These are phyloP conservation scores for Amborella trichopoda DNA, from an alignment of 164 flowering plant genomes.

Conservation along the genomic window DNA sequence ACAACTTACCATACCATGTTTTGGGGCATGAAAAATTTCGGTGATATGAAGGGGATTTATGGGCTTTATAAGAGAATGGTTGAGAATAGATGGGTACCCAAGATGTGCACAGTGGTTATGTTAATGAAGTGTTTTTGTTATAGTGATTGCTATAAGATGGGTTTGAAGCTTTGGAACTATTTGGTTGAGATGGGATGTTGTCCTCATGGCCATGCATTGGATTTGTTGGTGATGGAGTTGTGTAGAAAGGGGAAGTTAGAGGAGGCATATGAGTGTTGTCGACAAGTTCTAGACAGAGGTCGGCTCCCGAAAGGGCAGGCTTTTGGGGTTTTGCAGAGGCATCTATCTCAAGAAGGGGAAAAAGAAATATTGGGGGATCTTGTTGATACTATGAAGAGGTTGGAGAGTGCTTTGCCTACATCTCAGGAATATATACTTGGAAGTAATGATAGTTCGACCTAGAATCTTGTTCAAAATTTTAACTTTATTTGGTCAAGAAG, in stretches of 20 bases:
- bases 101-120: conserved; percentile 63
- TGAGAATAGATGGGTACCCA: conserved; percentile 43
- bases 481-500: no score
- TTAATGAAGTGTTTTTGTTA: conserved; percentile 64
- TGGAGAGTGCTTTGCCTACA: conserved; percentile 26
- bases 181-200: conserved; percentile 56
- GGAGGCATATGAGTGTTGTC: conserved; percentile 52
- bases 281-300: conserved; percentile 57
- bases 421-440: conserved; percentile 23
- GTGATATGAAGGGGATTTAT: conserved; percentile 29
- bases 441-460: no score
- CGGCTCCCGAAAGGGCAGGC: conserved; percentile 31
- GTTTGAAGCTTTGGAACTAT: conserved; percentile 56
- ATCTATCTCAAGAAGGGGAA: conserved; percentile 21
- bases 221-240: conserved; percentile 51
- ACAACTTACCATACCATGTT: conserved; percentile 63
- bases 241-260: conserved; percentile 40
- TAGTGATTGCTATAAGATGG: conserved; percentile 33
- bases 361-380: conserved; percentile 31
- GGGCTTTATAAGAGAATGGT: conserved; percentile 43
- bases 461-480: no score
- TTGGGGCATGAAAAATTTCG: conserved; percentile 35
- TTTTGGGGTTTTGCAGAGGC: conserved; percentile 36
- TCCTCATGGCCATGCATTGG: conserved; percentile 67
- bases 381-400: conserved; percentile 24